These are phyloP conservation scores for Teunomyces stri DNA, from an alignment of 805 yeast species.

Conservation along the genomic window DNA sequence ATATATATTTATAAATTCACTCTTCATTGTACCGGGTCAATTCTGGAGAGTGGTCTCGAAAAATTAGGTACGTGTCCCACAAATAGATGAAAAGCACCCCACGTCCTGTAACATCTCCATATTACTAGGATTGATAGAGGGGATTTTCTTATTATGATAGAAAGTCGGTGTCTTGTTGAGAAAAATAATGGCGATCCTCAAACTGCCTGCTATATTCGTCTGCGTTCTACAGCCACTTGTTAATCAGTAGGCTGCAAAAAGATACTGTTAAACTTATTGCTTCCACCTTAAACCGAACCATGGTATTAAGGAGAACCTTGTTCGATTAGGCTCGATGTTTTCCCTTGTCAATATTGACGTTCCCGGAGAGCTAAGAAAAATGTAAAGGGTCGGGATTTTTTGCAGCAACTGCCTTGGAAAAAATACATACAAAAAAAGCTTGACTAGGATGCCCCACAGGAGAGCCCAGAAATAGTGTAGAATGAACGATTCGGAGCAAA, in stretches of 20 bases:
- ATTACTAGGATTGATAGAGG: neutral
- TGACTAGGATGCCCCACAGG: neutral
- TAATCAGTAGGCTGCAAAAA: too few species aligned
- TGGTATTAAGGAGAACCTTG: too few species aligned
- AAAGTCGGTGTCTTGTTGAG: too few species aligned
- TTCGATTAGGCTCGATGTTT: neutral
- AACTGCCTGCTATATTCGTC: too few species aligned
- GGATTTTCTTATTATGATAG: neutral
- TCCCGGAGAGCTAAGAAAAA: slow-evolving; percentile 2
- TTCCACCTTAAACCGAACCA: too few species aligned
- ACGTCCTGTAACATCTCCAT: neutral
- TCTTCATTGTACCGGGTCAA: neutral
- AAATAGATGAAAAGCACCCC: neutral
- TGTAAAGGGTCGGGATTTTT: neutral
- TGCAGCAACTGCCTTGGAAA: neutral
- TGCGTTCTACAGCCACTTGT: too few species aligned
- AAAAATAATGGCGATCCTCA: too few species aligned
- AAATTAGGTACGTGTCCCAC: neutral
- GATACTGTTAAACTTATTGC: too few species aligned
- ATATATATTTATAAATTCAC: neutral
- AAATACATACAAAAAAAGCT: neutral
- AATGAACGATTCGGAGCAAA: neutral
- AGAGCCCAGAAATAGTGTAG: neutral
- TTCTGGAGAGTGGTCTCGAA: neutral
- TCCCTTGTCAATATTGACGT: neutral